Evolutionary conservation across 805 yeast species (phyloP).

Genomic region (Komagataella mondaviorum): DNA sequence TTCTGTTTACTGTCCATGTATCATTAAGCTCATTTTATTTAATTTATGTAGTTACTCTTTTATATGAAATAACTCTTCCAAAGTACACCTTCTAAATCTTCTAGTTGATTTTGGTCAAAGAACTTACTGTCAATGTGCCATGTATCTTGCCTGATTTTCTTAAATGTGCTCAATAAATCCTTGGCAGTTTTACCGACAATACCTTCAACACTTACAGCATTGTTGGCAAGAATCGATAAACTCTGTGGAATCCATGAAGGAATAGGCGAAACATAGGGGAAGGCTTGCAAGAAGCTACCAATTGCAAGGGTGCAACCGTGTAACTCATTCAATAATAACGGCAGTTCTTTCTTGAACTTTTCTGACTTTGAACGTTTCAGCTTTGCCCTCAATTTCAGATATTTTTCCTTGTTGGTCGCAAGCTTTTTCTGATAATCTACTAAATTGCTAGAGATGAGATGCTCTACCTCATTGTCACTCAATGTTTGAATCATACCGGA

Average conservation of each 20-base stretch:
- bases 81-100: slow-evolving; percentile 86
- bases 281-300: slow-evolving; percentile 81
- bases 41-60: neutral
- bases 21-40: neutral
- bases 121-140: slow-evolving; percentile 83
- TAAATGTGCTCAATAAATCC: slow-evolving; percentile 67
- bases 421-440: slow-evolving; percentile 29
- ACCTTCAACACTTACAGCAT: slow-evolving; percentile 64
- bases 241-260: slow-evolving; percentile 81
- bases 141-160: slow-evolving; percentile 85
- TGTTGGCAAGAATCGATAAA: slow-evolving; percentile 54
- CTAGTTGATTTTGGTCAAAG: slow-evolving; percentile 68
- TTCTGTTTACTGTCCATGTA: neutral
- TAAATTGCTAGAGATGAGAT: slow-evolving; percentile 25
- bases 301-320: slow-evolving; percentile 86
- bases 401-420: slow-evolving; percentile 15
- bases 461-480: slow-evolving; percentile 32
- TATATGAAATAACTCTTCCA: slow-evolving; percentile 87
- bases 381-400: slow-evolving; percentile 11
- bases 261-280: slow-evolving; percentile 83
- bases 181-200: slow-evolving; percentile 76
- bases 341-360: slow-evolving; percentile 18
- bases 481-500: slow-evolving; percentile 66
- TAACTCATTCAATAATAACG: slow-evolving; percentile 24
- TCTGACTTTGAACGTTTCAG: slow-evolving; percentile 8